Conservation (phyloP, 805 yeast species). For the Saccharomycopsis javanensis region DNA sequence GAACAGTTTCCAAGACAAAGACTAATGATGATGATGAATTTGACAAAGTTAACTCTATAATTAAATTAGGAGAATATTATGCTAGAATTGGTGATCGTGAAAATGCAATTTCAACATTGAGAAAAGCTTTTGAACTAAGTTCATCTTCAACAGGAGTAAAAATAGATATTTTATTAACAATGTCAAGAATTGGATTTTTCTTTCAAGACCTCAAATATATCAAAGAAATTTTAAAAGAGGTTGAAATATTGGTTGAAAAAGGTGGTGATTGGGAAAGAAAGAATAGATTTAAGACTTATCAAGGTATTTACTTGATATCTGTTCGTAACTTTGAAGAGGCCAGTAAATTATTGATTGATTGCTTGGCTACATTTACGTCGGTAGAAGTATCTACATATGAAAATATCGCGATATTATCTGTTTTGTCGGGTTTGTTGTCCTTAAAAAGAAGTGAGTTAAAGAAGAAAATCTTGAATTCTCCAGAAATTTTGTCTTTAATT, state of each 20-base stretch:
- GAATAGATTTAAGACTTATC: conserved; percentile 85
- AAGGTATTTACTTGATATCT: conserved; percentile 75
- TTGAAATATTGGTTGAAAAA: conserved; percentile 70
- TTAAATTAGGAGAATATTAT: conserved; percentile 79
- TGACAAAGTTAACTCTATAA: conserved; percentile 68
- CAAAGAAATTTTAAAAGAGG: conserved; percentile 62
- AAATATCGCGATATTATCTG: conserved; percentile 79
- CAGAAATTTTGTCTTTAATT: conserved; percentile 77
- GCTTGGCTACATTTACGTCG: conserved; percentile 90
- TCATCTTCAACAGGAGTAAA: conserved; percentile 76
- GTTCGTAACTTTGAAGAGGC: conserved; percentile 83
- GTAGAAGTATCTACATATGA: conserved; percentile 84
- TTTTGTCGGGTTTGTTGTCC: conserved; percentile 77
- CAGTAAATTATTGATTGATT: conserved; percentile 74
- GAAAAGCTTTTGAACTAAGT: conserved; percentile 66
- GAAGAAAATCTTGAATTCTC: conserved; percentile 79
- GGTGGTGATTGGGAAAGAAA: conserved; percentile 99
- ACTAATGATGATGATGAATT: conserved; percentile 74
- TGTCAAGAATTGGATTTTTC: conserved; percentile 83
- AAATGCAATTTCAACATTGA: conserved; percentile 57
- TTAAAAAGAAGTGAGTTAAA: conserved; percentile 80
- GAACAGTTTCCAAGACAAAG: conserved; percentile 19
- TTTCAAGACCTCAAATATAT: conserved; percentile 67
- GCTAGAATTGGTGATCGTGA: conserved; percentile 73
- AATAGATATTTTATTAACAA: conserved; percentile 75